Percentiles rank a stretch among this genome's conserved stretches.
These are phyloP conservation scores for Musa schizocarpa DNA, from an alignment of 176 grass and related monocot genomes.

Conservation along the genomic window DNA sequence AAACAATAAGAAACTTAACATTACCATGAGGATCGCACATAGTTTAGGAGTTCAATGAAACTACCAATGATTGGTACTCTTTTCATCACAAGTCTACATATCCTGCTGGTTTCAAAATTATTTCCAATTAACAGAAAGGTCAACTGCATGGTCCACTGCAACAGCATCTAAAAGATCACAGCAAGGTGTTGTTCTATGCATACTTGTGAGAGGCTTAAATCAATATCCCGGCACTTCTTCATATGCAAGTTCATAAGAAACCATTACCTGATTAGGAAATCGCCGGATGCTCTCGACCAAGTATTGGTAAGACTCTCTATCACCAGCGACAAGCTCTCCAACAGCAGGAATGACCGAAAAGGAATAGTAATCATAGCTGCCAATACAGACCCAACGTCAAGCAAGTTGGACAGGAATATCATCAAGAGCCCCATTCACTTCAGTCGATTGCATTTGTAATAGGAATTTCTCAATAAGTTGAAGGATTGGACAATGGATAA, in stretches of 20 bases:
- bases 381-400: neutral
- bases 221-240: neutral
- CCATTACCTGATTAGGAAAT: conserved; percentile 76
- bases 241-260: neutral
- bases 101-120: neutral
- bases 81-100: neutral
- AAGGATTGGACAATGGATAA: neutral
- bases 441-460: neutral
- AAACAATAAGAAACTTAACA: no score
- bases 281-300: conserved; percentile 82
- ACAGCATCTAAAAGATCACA: neutral
- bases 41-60: no score
- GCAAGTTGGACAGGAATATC: conserved; percentile 2
- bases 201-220: neutral
- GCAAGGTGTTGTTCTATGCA: neutral
- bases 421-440: neutral
- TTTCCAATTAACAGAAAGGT: neutral
- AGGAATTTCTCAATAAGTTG: no score
- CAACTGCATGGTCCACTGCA: neutral
- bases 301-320: conserved; percentile 78
- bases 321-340: conserved; percentile 76
- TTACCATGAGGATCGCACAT: no score
- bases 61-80: neutral
- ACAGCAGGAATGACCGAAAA: conserved; percentile 86
- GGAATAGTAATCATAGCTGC: conserved; percentile 82